phyloP scores from a whole-genome alignment of 2,329 filamentous ascomycete species.

The Tolypocladium capitatum region DNA sequence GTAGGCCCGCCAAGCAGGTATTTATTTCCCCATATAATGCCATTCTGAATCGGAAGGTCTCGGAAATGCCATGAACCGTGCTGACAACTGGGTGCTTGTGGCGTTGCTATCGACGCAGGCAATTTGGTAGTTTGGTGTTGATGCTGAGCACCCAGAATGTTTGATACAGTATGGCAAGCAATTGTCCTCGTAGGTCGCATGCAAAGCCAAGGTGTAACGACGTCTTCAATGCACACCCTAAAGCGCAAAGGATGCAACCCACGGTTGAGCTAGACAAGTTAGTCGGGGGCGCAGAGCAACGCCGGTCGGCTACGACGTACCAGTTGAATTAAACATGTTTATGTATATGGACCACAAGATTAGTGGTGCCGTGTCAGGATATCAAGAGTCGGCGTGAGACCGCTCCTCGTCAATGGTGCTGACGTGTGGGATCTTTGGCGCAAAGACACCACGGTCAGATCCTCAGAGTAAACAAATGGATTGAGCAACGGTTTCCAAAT shows the following conservation, averaged over 20 bases:
- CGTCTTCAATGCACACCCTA: not conserved
- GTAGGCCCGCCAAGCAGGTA: constrained; percentile 18
- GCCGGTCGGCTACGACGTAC: not conserved
- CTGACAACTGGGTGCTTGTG: not conserved
- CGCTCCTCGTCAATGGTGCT: not conserved
- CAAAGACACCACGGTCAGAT: not conserved
- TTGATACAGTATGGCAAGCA: not conserved
- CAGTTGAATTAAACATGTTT: not conserved
- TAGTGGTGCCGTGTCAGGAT: not conserved
- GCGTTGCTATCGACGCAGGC: not conserved
- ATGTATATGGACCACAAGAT: not conserved
- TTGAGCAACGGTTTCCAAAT: not conserved
- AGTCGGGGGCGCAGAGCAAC: not conserved
- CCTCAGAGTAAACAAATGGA: not conserved
- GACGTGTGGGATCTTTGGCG: not conserved
- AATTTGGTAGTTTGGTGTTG: not conserved
- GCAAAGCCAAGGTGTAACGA: not conserved
- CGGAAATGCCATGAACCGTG: not conserved
- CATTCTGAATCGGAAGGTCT: constrained; percentile 7
- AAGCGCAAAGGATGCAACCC: not conserved
- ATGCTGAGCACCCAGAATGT: not conserved
- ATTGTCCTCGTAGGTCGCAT: too few relatives aligned
- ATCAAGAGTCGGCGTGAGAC: not conserved
- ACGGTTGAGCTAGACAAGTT: not conserved
- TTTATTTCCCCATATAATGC: constrained; percentile 4